These are phyloP conservation scores for Bonia amplexicaulis DNA, from an alignment of 176 grass and related monocot species.

Conservation along the genomic window DNA sequence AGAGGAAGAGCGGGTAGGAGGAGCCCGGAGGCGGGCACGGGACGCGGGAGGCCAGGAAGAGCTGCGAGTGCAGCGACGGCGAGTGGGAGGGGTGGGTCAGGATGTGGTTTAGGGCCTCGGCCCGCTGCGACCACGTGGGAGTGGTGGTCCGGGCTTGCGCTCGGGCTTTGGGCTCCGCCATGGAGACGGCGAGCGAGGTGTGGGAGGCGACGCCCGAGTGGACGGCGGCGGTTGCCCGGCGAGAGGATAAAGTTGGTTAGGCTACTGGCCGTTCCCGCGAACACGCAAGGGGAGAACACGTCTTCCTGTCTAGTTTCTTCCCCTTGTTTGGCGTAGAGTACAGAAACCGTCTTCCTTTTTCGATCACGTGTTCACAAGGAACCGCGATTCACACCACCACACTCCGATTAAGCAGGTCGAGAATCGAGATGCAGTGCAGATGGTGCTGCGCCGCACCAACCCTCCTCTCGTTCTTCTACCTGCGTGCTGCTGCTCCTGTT, in stretches of 20 bases:
- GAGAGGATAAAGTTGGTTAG: neutral
- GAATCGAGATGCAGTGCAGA: too few species aligned
- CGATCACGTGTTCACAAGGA: too few species aligned
- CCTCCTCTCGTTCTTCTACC: too few species aligned
- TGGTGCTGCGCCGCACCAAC: too few species aligned
- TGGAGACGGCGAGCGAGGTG: neutral
- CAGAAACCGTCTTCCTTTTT: too few species aligned
- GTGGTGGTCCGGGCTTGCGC: neutral
- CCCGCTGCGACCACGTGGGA: conserved; percentile 40
- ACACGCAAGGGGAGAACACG: neutral
- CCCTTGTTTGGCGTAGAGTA: too few species aligned
- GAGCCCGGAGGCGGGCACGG: conserved; percentile 43
- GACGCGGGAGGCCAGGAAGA: conserved; percentile 57
- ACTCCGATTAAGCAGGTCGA: too few species aligned
- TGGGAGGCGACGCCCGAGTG: neutral
- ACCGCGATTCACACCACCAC: too few species aligned
- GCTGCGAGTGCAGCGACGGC: conserved; percentile 83
- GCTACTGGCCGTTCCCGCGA: neutral
- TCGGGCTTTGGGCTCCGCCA: neutral
- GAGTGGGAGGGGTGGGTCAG: conserved; percentile 47
- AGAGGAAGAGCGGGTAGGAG: conserved; percentile 78
- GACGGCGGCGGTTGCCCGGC: neutral
- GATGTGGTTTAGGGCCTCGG: conserved; percentile 57
- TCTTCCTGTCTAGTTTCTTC: neutral
- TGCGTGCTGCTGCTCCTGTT: too few species aligned